These are phyloP conservation scores for Orbilia blumenaviensis DNA, from an alignment of 2,329 filamentous ascomycete genomes.

Conservation along the genomic window DNA sequence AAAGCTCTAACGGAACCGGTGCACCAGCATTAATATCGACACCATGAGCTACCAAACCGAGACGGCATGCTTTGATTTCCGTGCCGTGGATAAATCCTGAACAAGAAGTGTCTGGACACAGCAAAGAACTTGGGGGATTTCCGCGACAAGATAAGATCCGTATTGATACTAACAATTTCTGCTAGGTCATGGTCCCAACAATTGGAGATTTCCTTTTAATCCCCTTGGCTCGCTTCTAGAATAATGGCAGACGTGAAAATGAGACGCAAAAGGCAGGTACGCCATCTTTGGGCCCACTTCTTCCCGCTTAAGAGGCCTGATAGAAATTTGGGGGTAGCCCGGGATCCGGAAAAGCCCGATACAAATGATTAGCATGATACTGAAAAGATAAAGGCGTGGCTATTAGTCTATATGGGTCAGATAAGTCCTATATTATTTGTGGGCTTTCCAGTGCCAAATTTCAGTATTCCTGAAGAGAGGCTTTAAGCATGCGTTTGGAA, in stretches of 20 bases:
- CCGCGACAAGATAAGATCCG: not conserved
- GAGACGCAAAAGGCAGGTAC: conserved; percentile 2
- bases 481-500: too few species aligned
- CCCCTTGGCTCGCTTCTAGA: conserved; percentile 16
- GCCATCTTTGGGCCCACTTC: not conserved
- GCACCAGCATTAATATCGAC: not conserved
- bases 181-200: not conserved
- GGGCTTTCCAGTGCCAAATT: not conserved
- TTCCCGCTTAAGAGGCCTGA: not conserved
- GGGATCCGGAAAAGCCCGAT: not conserved
- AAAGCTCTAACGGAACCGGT: conserved; percentile 18
- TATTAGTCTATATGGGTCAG: not conserved
- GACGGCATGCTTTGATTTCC: not conserved
- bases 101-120: not conserved
- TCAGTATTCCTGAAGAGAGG: too few species aligned
- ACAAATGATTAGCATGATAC: not conserved
- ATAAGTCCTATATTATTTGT: not conserved
- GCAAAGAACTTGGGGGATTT: not conserved
- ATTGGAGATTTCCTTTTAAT: not conserved
- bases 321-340: too few species aligned
- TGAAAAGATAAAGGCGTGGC: not conserved
- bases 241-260: not conserved
- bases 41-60: not conserved
- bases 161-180: not conserved
- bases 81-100: conserved; percentile 25